A percentile compares a stretch with the other conserved stretches of the same genome.
These are phyloP conservation scores for Aegilops longissima DNA, from an alignment of 176 grass and related monocot species.

Conservation along the genomic window DNA sequence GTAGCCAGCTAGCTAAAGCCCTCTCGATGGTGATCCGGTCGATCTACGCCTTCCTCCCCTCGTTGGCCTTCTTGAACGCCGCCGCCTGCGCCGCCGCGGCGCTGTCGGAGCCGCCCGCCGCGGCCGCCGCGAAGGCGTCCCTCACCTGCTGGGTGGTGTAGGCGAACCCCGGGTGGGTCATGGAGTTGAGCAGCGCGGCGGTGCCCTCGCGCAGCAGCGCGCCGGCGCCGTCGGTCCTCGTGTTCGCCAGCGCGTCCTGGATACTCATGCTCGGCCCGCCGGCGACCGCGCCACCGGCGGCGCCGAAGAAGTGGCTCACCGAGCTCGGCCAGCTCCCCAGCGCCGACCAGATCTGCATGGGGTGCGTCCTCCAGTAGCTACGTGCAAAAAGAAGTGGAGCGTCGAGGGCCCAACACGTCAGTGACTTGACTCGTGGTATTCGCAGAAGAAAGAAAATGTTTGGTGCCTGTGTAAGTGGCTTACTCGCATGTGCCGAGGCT, in stretches of 20 bases:
- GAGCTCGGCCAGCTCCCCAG: slow-evolving; percentile 58
- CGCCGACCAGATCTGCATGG: slow-evolving; percentile 55
- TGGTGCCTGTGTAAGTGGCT: not conserved
- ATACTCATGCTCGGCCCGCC: slow-evolving; percentile 50
- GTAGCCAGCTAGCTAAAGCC: not conserved
- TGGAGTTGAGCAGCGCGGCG: slow-evolving; percentile 81
- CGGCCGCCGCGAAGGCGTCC: slow-evolving; percentile 35
- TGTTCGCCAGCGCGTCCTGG: slow-evolving; percentile 64
- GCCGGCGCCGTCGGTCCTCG: slow-evolving; percentile 55
- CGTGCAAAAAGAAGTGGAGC: not conserved
- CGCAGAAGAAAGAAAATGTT: not conserved
- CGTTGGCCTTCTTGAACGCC: slow-evolving; percentile 77
- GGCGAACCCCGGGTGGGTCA: slow-evolving; percentile 53
- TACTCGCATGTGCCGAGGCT: slow-evolving; percentile 71
- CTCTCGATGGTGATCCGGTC: not conserved
- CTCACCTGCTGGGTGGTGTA: slow-evolving; percentile 75
- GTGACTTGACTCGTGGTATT: not conserved
- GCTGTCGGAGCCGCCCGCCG: slow-evolving; percentile 32
- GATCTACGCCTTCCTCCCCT: slow-evolving; percentile 38
- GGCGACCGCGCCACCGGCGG: slow-evolving; percentile 25
- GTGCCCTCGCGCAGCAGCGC: slow-evolving; percentile 70
- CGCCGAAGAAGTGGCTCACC: slow-evolving; percentile 48
- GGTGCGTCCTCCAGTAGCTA: slow-evolving; percentile 81
- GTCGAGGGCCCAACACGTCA: not conserved
- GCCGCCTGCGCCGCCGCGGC: slow-evolving; percentile 52